A percentile compares a stretch with the other conserved stretches of the same genome.
Conservation (phyloP, 1,284 basidiomycete genomes). For the Papiliotrema flavescens region DNA sequence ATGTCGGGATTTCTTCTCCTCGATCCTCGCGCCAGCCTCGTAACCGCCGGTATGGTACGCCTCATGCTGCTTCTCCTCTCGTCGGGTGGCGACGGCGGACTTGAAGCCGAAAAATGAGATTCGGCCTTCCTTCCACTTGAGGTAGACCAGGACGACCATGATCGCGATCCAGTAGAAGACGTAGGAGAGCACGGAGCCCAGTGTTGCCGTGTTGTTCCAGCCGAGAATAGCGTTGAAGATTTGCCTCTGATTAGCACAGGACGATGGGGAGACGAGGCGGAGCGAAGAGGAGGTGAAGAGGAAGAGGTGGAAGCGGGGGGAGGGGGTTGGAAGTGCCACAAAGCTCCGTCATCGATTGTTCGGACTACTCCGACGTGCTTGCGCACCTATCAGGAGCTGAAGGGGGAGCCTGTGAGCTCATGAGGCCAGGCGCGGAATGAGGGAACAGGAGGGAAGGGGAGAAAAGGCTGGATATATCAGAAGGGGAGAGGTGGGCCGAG, state of each 20-base stretch:
- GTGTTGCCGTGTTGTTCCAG: constrained; percentile 52
- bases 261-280: not conserved
- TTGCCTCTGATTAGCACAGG: constrained; percentile 36
- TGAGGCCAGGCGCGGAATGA: too few relatives aligned
- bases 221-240: constrained; percentile 51
- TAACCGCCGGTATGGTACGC: not conserved
- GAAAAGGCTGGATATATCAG: too few relatives aligned
- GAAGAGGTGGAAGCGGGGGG: not conserved
- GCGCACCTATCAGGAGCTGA: too few relatives aligned
- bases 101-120: constrained; percentile 41
- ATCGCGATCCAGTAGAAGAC: constrained; percentile 77
- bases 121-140: constrained; percentile 63
- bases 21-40: not conserved
- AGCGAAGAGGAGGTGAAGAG: not conserved
- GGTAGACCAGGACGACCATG: constrained; percentile 59
- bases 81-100: not conserved
- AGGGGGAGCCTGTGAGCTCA: too few relatives aligned
- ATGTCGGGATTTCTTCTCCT: not conserved
- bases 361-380: too few relatives aligned
- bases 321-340: too few relatives aligned
- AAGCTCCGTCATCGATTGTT: too few relatives aligned
- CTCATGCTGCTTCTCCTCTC: not conserved
- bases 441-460: too few relatives aligned
- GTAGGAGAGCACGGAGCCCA: constrained; percentile 68
- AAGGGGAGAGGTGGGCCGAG: too few relatives aligned